Percentiles rank a stretch among this genome's conserved stretches.
Evolutionary conservation across 2,329 filamentous ascomycete genomes (phyloP).

Genomic region (Nannizziopsis arthrosporioides): DNA sequence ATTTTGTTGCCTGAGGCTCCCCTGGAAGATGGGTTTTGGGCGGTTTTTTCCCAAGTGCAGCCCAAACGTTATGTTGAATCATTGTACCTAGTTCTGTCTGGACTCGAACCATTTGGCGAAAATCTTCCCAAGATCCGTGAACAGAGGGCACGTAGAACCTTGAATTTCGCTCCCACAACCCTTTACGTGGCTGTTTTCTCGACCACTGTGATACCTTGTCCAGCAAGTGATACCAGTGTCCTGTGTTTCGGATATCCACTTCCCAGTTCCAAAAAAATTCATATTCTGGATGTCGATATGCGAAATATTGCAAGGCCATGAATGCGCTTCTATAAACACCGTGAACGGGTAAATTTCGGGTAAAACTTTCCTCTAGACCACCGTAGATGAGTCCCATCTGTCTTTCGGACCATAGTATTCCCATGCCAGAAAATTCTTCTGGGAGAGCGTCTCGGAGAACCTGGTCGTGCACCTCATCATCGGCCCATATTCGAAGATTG

Average conservation of each 20-base stretch:
- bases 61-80: slow-evolving; percentile 57
- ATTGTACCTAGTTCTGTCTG: slow-evolving; percentile 60
- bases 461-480: slow-evolving; percentile 58
- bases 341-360: slow-evolving; percentile 64
- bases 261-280: slow-evolving; percentile 94
- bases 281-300: slow-evolving; percentile 75
- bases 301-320: slow-evolving; percentile 92
- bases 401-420: slow-evolving; percentile 83
- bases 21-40: slow-evolving; percentile 11
- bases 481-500: slow-evolving; percentile 68
- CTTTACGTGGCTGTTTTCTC: slow-evolving; percentile 61
- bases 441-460: slow-evolving; percentile 61
- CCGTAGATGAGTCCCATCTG: slow-evolving; percentile 89
- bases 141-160: slow-evolving; percentile 67
- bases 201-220: slow-evolving; percentile 59
- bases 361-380: slow-evolving; percentile 67
- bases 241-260: slow-evolving; percentile 83
- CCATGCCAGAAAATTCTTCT: slow-evolving; percentile 75
- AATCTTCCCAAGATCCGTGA: slow-evolving; percentile 70
- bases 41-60: slow-evolving; percentile 29
- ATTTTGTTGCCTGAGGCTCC: slow-evolving; percentile 40
- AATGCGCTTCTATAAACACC: slow-evolving; percentile 85
- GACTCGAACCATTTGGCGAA: slow-evolving; percentile 62
- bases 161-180: slow-evolving; percentile 67
- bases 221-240: slow-evolving; percentile 69